A percentile compares a stretch with the other conserved stretches of the same genome.
Evolutionary conservation across 805 yeast genomes (phyloP).

Genomic region (Wickerhamiella slavikovae): DNA sequence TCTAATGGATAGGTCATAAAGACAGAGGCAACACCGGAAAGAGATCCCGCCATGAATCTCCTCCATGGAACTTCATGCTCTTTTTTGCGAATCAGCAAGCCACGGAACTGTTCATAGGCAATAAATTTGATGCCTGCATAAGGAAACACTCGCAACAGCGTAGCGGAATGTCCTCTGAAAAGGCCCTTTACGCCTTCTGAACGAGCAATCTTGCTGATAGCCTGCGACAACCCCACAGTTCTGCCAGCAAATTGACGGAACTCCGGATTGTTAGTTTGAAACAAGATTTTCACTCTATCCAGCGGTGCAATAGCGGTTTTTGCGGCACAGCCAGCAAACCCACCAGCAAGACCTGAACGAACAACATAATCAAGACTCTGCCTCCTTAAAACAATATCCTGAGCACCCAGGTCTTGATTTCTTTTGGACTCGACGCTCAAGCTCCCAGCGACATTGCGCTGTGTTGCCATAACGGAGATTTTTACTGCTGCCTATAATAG

Average conservation of each 20-base stretch:
- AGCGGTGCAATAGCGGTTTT: slow-evolving; percentile 89
- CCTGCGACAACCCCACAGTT: slow-evolving; percentile 50
- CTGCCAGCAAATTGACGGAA: slow-evolving; percentile 66
- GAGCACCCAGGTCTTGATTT: not conserved
- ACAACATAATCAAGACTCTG: slow-evolving; percentile 59
- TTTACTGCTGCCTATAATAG: not conserved
- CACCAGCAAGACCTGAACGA: slow-evolving; percentile 83
- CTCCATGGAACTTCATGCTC: slow-evolving; percentile 61
- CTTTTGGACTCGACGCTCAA: not conserved
- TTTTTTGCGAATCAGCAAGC: slow-evolving; percentile 54
- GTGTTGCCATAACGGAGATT: not conserved
- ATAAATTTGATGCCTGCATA: slow-evolving; percentile 95
- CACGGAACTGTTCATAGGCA: slow-evolving; percentile 81
- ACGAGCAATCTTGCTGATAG: slow-evolving; percentile 43
- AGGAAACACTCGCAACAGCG: slow-evolving; percentile 77
- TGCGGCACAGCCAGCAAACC: slow-evolving; percentile 89
- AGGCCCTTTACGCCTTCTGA: slow-evolving; percentile 64
- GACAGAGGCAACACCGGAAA: slow-evolving; percentile 76
- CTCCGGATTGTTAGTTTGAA: slow-evolving; percentile 88
- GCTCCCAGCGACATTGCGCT: not conserved
- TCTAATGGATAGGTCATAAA: slow-evolving; percentile 84
- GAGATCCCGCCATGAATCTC: slow-evolving; percentile 69
- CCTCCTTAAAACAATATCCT: slow-evolving; percentile 28
- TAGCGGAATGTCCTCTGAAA: slow-evolving; percentile 91
- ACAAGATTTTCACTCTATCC: slow-evolving; percentile 83